Conservation (phyloP, 2,329 filamentous ascomycete genomes). For the Aspergillus unguis region DNA sequence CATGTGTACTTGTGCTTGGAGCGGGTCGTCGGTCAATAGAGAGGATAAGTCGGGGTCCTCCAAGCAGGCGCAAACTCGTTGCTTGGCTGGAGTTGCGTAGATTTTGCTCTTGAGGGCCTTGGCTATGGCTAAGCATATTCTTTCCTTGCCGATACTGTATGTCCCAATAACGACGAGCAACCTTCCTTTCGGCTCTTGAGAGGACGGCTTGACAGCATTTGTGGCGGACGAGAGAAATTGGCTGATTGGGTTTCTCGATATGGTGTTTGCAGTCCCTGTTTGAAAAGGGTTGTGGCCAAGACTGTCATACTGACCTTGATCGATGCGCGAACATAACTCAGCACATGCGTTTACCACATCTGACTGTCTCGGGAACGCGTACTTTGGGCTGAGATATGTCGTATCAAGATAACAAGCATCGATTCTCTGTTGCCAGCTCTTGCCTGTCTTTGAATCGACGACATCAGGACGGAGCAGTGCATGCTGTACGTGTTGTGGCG, state of each 20-base stretch:
- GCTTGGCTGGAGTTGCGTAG: conserved; percentile 78
- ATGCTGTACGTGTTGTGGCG: conserved; percentile 77
- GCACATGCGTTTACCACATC: conserved; percentile 86
- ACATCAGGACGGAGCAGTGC: conserved; percentile 74
- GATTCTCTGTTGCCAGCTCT: conserved; percentile 75
- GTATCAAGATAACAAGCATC: conserved; percentile 97
- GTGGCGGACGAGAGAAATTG: conserved; percentile 57
- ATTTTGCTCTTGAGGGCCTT: conserved; percentile 83
- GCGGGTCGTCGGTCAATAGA: conserved; percentile 74
- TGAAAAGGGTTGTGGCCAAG: conserved; percentile 58
- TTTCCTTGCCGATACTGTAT: conserved; percentile 97
- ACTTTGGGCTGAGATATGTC: conserved; percentile 92
- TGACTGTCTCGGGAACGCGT: conserved; percentile 85
- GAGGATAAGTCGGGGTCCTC: conserved; percentile 78
- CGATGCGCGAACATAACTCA: conserved; percentile 77
- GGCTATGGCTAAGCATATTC: conserved; percentile 89
- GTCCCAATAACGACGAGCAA: conserved; percentile 92
- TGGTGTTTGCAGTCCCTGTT: conserved; percentile 47
- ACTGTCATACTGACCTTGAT: conserved; percentile 63
- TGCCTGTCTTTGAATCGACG: conserved; percentile 66
- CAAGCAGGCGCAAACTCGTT: conserved; percentile 76
- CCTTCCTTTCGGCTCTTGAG: conserved; percentile 53
- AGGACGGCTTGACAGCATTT: conserved; percentile 24
- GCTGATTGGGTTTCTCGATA: conserved; percentile 56
- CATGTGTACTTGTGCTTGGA: conserved; percentile 94